A percentile compares a stretch with the other conserved stretches of the same genome.
phyloP scores from a whole-genome alignment of 768 basidiomycete species.

The Fistulinella prunicolor region DNA sequence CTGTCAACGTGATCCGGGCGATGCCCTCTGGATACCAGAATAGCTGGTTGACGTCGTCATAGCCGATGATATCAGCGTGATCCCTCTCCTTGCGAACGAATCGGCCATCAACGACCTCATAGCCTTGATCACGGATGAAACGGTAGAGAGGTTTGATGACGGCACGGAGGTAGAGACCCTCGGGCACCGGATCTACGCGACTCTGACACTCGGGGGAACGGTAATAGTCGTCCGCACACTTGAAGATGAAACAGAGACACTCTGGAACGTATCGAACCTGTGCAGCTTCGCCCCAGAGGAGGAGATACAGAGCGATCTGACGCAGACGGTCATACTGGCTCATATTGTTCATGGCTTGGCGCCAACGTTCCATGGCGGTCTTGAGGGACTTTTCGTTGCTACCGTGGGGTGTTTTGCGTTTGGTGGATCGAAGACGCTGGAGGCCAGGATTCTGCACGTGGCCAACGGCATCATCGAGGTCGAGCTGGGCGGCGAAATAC shows the following conservation, averaged over 20 bases:
- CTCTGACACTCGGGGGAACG: conserved; percentile 98
- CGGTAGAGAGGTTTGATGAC: conserved; percentile 93
- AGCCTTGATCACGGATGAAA: conserved; percentile 96
- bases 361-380: conserved; percentile 88
- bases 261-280: conserved; percentile 97
- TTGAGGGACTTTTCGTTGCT: conserved; percentile 63
- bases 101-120: conserved; percentile 93
- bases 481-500: conserved; percentile 99
- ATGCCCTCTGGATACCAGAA: conserved; percentile 99
- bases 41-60: conserved; percentile 97
- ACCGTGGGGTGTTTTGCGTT: conserved; percentile 54
- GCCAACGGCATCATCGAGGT: conserved; percentile 96
- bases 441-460: conserved; percentile 89
- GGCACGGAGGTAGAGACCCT: conserved; percentile 89
- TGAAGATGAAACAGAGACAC: conserved; percentile 99
- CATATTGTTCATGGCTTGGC: conserved; percentile 99
- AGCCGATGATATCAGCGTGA: conserved; percentile 93
- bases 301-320: conserved; percentile 91
- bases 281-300: conserved; percentile 98
- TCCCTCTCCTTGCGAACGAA: conserved; percentile 92
- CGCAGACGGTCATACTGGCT: conserved; percentile 95
- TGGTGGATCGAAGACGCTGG: conserved; percentile 74
- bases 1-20: conserved; percentile 80
- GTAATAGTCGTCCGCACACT: conserved; percentile 99
- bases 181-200: conserved; percentile 86